These are phyloP conservation scores for Coniochaeta sp. DNA, from an alignment of 2,329 filamentous ascomycete species.

Conservation along the genomic window DNA sequence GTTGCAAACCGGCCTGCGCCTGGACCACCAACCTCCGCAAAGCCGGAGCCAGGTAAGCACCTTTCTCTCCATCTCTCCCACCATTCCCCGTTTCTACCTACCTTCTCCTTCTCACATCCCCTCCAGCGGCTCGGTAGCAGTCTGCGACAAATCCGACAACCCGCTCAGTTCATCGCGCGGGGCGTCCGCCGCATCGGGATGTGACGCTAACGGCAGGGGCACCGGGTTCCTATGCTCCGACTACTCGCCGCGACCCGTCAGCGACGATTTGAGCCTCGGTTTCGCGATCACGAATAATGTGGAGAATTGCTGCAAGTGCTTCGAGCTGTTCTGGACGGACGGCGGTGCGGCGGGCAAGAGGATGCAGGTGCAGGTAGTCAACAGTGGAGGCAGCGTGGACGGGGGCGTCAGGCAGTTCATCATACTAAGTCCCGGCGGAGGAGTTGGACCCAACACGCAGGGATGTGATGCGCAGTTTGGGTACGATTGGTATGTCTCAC, in stretches of 20 bases:
- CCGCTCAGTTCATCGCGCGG: conserved; percentile 5
- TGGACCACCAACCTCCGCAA: conserved; percentile 8
- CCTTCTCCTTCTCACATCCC: neutral
- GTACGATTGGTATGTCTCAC: neutral
- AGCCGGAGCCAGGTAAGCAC: conserved; percentile 7
- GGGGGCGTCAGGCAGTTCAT: conserved; percentile 5
- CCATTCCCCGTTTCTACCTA: neutral
- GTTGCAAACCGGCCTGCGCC: conserved; percentile 14
- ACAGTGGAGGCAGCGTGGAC: conserved; percentile 10
- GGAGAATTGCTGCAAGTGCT: conserved; percentile 15
- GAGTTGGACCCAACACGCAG: conserved; percentile 7
- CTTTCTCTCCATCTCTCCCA: neutral
- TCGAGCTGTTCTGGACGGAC: conserved; percentile 11
- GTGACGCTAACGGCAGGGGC: conserved; percentile 5
- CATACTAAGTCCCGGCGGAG: conserved; percentile 7
- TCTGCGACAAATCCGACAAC: conserved; percentile 13
- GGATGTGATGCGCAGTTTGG: conserved; percentile 8
- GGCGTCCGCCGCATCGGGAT: conserved; percentile 6
- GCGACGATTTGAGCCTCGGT: conserved; percentile 9
- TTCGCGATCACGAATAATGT: conserved; percentile 12
- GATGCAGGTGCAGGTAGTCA: conserved; percentile 14
- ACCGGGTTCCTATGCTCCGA: conserved; percentile 12
- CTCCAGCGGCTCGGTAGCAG: conserved; percentile 8
- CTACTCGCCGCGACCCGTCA: conserved; percentile 10
- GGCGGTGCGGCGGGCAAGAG: conserved; percentile 10